Evolutionary conservation across 2,329 filamentous ascomycete species (phyloP), one percentile per base, ranked within the genome.

Genomic region (Pseudogymnoascus sp.): DNA sequence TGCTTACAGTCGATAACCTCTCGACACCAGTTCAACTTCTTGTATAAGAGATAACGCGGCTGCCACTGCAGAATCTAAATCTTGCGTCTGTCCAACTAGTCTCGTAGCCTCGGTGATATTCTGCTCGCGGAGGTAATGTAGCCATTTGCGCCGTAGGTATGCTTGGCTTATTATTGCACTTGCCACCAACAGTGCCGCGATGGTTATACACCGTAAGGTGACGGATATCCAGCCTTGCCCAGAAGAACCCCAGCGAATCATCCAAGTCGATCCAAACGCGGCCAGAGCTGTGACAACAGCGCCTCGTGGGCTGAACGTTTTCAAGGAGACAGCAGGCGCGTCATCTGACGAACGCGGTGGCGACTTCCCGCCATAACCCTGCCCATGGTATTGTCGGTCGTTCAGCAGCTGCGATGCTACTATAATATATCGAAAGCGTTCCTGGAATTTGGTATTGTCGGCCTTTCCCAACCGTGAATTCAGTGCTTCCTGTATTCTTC

Each of bases 11-110:
- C 90, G 83, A 74, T 96, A 97, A 21, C 92, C 92, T 68, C 92
- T 85, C 31, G 92, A 95, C 27, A 97, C 92, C 33, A 97, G 81
- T 76, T 97, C 92, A n/a, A 97, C 92, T 75, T 97, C 92, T 73
- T 96, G 92, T 65, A 97, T 87, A 64, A 96, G 82, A 37, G 88
- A 86, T 61, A 96, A 79, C 2, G 90, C 88, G 33, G 90, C 88
- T 39, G 87, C 86, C 40, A 84, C 86, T 21, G 87, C 87, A 40
- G 87, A 84, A 74, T 97, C 92, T 68, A 95, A 91, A 59, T 87
- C 85, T 71, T 95, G 90, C 39, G 91, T 86, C 69, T 85, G 87
- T 55, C 83, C 79, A 52, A 94, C 86, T 66, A 96, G 85, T 0
- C 79, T 76, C 9, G 84, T 84, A 4, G 88, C 85, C 65, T 87